These are phyloP conservation scores for Penicilliopsis zonata DNA, from an alignment of 495 filamentous ascomycete species.

Conservation along the genomic window DNA sequence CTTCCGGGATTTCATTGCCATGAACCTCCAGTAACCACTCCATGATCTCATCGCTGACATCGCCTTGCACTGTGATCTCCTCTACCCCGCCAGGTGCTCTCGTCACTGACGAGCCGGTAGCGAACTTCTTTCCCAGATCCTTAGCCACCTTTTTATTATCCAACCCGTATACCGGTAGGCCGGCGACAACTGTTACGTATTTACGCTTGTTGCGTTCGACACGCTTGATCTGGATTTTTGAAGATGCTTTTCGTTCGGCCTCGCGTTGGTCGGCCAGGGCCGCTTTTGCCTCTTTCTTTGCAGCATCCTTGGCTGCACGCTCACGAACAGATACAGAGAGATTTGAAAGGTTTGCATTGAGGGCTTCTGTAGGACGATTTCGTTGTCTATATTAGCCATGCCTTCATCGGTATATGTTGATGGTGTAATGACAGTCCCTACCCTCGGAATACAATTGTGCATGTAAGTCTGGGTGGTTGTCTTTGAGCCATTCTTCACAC, in stretches of 20 bases:
- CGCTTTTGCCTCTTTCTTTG: constrained; percentile 91
- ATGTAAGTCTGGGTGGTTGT: constrained; percentile 61
- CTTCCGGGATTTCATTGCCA: constrained; percentile 68
- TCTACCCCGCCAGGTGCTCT: constrained; percentile 77
- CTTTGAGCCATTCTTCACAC: constrained; percentile 89
- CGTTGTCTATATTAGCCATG: constrained; percentile 1
- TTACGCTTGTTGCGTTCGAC: constrained; percentile 98
- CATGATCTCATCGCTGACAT: constrained; percentile 87
- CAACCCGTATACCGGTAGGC: constrained; percentile 78
- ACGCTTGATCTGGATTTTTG: constrained; percentile 84
- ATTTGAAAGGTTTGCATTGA: constrained; percentile 68
- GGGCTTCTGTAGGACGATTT: constrained; percentile 45
- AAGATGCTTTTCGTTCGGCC: constrained; percentile 59
- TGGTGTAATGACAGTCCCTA: no score
- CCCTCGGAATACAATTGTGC: constrained; percentile 72
- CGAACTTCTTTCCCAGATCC: constrained; percentile 46
- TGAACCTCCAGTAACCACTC: constrained; percentile 85
- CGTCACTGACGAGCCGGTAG: constrained; percentile 85
- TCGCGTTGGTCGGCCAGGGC: constrained; percentile 71
- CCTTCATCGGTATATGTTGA: no score
- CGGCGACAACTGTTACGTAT: constrained; percentile 80
- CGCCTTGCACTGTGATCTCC: constrained; percentile 96
- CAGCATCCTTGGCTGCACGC: constrained; percentile 84
- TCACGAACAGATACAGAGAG: constrained; percentile 84
- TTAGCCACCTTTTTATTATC: constrained; percentile 78